phyloP scores from a whole-genome alignment of 176 grass and related monocot species.

The Oryza australiensis region DNA sequence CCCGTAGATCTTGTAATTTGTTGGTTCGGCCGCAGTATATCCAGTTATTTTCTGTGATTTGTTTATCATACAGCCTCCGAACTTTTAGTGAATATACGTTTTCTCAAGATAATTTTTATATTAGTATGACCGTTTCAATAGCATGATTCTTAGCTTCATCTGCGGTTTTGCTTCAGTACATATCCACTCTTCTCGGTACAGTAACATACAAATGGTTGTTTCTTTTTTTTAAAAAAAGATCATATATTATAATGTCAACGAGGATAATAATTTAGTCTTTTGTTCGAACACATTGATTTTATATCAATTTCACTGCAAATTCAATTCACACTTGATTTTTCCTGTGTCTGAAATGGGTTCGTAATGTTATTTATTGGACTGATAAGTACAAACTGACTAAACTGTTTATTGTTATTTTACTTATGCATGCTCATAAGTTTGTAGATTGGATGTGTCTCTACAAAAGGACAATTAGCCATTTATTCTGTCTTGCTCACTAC shows the following conservation, averaged over 20 bases:
- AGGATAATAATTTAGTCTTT: background rate
- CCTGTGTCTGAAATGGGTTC: background rate
- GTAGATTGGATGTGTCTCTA: background rate
- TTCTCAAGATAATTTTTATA: background rate
- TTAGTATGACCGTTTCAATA: background rate
- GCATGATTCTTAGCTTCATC: conserved; percentile 29
- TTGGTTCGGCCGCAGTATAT: conserved; percentile 17
- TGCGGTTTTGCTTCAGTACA: conserved; percentile 12
- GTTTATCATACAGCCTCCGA: background rate
- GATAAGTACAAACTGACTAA: background rate
- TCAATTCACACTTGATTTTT: background rate
- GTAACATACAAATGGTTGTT: background rate
- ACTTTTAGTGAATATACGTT: background rate
- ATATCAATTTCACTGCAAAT: background rate
- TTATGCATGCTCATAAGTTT: background rate
- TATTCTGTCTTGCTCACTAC: background rate
- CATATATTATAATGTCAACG: background rate
- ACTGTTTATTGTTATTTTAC: background rate
- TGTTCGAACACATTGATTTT: background rate
- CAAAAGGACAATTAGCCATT: background rate
- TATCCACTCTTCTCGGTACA: background rate
- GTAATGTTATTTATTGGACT: background rate
- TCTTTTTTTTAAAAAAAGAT: background rate
- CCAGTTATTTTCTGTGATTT: background rate
- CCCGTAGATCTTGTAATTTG: conserved; percentile 15